These are phyloP conservation scores for Microbotryum lychnidis-dioicae DNA, from an alignment of 1,284 basidiomycete genomes.

Conservation along the genomic window DNA sequence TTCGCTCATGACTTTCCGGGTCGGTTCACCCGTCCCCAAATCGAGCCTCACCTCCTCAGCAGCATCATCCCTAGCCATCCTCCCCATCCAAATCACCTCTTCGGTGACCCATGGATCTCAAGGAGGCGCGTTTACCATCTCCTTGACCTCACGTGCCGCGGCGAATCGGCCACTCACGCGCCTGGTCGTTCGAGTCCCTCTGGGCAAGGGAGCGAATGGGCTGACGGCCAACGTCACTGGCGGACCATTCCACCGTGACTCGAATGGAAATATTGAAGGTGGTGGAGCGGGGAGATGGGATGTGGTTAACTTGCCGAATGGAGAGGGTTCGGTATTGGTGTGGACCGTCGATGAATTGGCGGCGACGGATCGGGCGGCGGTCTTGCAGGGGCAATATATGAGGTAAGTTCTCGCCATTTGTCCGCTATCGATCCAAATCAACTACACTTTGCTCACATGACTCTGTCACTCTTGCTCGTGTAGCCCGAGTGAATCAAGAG, in stretches of 20 bases:
- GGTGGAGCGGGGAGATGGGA: conserved; percentile 28
- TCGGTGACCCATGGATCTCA: conserved; percentile 14
- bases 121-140: conserved; percentile 17
- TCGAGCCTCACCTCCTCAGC: neutral
- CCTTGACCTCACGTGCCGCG: conserved; percentile 15
- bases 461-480: conserved; percentile 1
- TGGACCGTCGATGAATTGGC: conserved; percentile 14
- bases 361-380: conserved; percentile 19
- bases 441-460: neutral
- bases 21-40: neutral
- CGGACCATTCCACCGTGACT: conserved; percentile 11
- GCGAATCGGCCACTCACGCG: conserved; percentile 5
- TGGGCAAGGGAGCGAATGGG: conserved; percentile 13
- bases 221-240: conserved; percentile 4
- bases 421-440: neutral
- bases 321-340: conserved; percentile 1
- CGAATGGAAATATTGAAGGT: conserved; percentile 3
- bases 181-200: conserved; percentile 17
- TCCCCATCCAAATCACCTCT: conserved; percentile 22
- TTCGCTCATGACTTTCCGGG: conserved; percentile 11
- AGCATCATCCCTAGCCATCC: conserved; percentile 8
- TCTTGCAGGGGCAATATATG: conserved; percentile 15
- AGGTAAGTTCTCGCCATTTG: neutral
- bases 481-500: conserved; percentile 3
- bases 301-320: neutral